Percentiles rank a stretch among this genome's conserved stretches.
These are phyloP conservation scores for Bassia scoparia DNA, from an alignment of 148 eudicot species.

Conservation along the genomic window DNA sequence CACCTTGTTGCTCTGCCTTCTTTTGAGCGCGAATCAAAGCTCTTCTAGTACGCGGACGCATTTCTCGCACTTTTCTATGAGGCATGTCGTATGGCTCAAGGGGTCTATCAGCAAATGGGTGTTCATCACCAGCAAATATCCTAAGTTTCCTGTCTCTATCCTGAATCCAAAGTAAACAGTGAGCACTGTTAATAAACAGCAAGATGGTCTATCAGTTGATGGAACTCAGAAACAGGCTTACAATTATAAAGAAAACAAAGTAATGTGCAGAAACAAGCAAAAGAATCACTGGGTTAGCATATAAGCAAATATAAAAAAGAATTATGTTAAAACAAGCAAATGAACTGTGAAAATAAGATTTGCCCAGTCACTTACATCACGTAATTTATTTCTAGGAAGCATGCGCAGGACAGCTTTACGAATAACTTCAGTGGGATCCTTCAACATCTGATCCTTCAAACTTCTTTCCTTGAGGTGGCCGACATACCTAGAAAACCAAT, in stretches of 20 bases:
- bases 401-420: conserved; percentile 93
- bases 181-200: not conserved
- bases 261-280: not conserved
- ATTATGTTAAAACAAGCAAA: not conserved
- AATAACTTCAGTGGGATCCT: conserved; percentile 94
- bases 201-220: not conserved
- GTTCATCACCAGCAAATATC: conserved; percentile 76
- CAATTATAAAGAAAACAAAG: not conserved
- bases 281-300: not conserved
- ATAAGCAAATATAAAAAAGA: not conserved
- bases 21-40: conserved; percentile 86
- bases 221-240: not conserved
- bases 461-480: conserved; percentile 92
- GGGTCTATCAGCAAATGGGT: conserved; percentile 81
- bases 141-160: conserved; percentile 88
- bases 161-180: conserved; percentile 32
- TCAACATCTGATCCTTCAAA: conserved; percentile 88
- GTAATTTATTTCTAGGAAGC: conserved; percentile 92
- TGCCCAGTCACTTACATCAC: conserved; percentile 64
- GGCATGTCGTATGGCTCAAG: conserved; percentile 74
- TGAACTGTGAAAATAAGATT: not conserved
- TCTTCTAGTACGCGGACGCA: conserved; percentile 86
- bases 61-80: conserved; percentile 81
- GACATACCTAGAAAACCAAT: conserved; percentile 46
- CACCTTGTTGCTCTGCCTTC: conserved; percentile 60